phyloP scores from a whole-genome alignment of 768 basidiomycete species.

The Gelatoporia subvermispora region DNA sequence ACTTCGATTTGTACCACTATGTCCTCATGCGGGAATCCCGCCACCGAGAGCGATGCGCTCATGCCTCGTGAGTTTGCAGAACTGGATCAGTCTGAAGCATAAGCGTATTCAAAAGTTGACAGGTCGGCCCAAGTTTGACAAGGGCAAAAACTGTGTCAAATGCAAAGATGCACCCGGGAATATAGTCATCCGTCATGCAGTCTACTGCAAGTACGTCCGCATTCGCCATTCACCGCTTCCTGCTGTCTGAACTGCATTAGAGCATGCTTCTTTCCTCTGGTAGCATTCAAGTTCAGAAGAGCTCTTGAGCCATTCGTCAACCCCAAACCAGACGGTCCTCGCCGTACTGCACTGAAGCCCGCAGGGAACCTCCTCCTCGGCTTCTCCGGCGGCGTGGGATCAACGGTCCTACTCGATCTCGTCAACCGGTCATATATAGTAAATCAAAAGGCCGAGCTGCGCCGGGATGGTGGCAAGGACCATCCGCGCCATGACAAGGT shows the following conservation, averaged over 20 bases:
- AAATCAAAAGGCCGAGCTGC: conserved; percentile 20
- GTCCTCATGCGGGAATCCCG: conserved; percentile 64
- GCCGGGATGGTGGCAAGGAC: conserved; percentile 49
- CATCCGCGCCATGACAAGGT: conserved; percentile 61
- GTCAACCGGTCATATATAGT: conserved; percentile 47
- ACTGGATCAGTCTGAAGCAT: background rate
- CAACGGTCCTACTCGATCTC: conserved; percentile 67
- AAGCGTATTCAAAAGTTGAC: background rate
- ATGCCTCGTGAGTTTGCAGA: conserved; percentile 55
- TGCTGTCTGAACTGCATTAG: conserved; percentile 24
- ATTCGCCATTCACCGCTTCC: conserved; percentile 1
- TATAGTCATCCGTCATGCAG: conserved; percentile 71
- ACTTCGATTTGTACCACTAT: too few relatives aligned
- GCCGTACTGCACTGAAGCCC: conserved; percentile 59
- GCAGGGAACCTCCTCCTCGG: conserved; percentile 64
- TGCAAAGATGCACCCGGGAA: conserved; percentile 65
- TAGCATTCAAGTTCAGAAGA: conserved; percentile 60
- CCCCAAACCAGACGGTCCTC: conserved; percentile 44
- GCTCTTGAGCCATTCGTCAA: conserved; percentile 64
- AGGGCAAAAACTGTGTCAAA: conserved; percentile 63
- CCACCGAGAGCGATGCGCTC: conserved; percentile 50
- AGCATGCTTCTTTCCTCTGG: conserved; percentile 61
- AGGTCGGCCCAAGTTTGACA: conserved; percentile 69
- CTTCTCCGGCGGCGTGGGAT: conserved; percentile 77
- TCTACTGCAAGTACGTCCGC: conserved; percentile 72